Conservation (phyloP, 305 asterid genomes). For the Salvia sclarea region DNA sequence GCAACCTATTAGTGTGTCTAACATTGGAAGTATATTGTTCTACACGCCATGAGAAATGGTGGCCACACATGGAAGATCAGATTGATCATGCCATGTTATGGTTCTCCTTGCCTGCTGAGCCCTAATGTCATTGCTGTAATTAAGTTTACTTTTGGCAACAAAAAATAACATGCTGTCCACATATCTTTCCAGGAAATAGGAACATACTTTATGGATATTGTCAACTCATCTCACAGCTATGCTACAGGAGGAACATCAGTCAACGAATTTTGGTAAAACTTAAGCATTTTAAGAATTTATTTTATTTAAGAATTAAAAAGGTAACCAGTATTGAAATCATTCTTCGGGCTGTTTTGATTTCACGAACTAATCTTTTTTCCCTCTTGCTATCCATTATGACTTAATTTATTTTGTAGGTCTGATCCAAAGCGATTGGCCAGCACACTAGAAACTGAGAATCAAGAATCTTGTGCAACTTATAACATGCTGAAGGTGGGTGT, state of each 20-base stretch:
- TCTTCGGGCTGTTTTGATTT: slow-evolving; percentile 9
- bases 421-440: slow-evolving; percentile 81
- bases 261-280: slow-evolving; percentile 67
- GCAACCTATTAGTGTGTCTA: not conserved
- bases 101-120: too few species aligned
- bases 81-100: not conserved
- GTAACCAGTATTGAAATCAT: not conserved
- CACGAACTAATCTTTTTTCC: slow-evolving; percentile 12
- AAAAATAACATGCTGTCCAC: slow-evolving; percentile 20
- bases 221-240: slow-evolving; percentile 87
- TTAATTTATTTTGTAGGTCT: slow-evolving; percentile 49
- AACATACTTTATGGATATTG: slow-evolving; percentile 74
- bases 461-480: slow-evolving; percentile 92
- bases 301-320: not conserved
- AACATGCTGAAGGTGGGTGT: slow-evolving; percentile 91
- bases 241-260: slow-evolving; percentile 97
- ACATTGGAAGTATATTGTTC: not conserved
- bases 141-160: not conserved
- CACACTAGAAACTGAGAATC: slow-evolving; percentile 64
- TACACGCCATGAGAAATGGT: not conserved
- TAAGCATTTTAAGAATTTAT: not conserved
- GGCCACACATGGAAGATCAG: not conserved
- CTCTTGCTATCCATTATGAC: slow-evolving; percentile 8
- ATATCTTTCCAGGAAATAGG: slow-evolving; percentile 68
- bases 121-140: not conserved